Percentiles rank a stretch among this genome's conserved stretches.
phyloP scores from a whole-genome alignment of 2,329 filamentous ascomycete genomes.

The Biscogniauxia mediterranea region DNA sequence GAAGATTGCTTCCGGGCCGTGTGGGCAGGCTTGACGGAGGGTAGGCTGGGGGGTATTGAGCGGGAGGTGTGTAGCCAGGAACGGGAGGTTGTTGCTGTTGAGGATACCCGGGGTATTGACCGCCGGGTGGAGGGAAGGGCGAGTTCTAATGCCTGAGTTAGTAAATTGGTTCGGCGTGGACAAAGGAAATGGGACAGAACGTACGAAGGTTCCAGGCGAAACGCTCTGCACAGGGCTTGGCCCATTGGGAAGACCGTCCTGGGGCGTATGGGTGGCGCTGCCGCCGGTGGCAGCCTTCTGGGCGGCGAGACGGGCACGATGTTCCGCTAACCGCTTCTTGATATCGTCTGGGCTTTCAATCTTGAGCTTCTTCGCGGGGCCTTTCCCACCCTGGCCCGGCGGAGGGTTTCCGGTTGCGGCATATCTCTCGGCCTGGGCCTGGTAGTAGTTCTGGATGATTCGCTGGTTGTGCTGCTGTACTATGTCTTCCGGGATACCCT shows the following conservation, averaged over 20 bases:
- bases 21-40: slow-evolving; percentile 44
- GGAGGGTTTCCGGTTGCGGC: slow-evolving; percentile 81
- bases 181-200: slow-evolving; percentile 32
- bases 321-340: slow-evolving; percentile 76
- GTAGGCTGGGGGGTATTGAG: slow-evolving; percentile 38
- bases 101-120: slow-evolving; percentile 38
- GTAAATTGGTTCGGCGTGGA: not conserved
- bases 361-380: slow-evolving; percentile 68
- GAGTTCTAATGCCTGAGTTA: slow-evolving; percentile 35
- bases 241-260: slow-evolving; percentile 39
- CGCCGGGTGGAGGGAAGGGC: slow-evolving; percentile 43
- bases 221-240: slow-evolving; percentile 52
- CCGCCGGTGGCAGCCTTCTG: slow-evolving; percentile 57
- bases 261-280: slow-evolving; percentile 48
- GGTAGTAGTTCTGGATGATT: slow-evolving; percentile 82
- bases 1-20: slow-evolving; percentile 42
- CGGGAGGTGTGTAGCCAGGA: slow-evolving; percentile 35
- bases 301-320: slow-evolving; percentile 66
- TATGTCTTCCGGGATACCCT: slow-evolving; percentile 87
- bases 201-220: slow-evolving; percentile 57
- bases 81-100: slow-evolving; percentile 32
- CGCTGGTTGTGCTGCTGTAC: slow-evolving; percentile 80
- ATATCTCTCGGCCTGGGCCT: slow-evolving; percentile 78
- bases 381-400: slow-evolving; percentile 62
- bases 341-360: slow-evolving; percentile 75